Base-by-base conservation (phyloP, 1,284 basidiomycete genomes). In the Puccinia polysora region DNA sequence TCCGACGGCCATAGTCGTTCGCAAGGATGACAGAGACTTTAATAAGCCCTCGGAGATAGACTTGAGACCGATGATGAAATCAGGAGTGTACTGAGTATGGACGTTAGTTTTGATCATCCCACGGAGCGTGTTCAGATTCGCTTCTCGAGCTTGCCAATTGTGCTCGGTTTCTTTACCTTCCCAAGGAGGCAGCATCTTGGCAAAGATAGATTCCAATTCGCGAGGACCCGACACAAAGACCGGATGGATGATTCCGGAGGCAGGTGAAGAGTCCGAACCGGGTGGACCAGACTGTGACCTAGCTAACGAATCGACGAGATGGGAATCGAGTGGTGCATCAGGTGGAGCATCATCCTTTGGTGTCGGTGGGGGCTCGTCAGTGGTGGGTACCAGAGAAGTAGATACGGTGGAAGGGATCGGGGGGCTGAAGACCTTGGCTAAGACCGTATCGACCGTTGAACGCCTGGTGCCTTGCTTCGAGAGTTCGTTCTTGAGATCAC, bases 401-500 rank as follows among this genome's bases (percentile, higher is more conserved):
- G 38, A 38, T 8, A 47, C 45, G n/a, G 36, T 32, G 45, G 58
- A 47, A 40, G 52, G 49, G 18, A 50, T 59, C 15, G 73, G 38
- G 10, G 56, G 50, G 14, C 73, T 67, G 4, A 83, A 78, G 0
- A 84, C 80, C 4, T 81, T 78, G 0, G 76, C 74, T 1, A 84
- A 77, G 58, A 85, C 81, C 14, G 76, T 78, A 30, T 85, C 84
- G 8, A 81, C 78, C 47, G 94, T 93, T 5, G 87, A 86, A 80
- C 95, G 96, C 55, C 92, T 85, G 40, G 95, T 89, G 59, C 85
- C 85, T 79, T 89, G 89, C 79, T 88, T 89, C 1, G 85, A 81
- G 83, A 98, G 84, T 78, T 93, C 89, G 78, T 90, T 93, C 82
- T 97, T 97, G 65, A 98, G 83, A 79, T 97, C 94, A 0, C 91